phyloP scores from a whole-genome alignment of 2,329 filamentous ascomycete species.

The Trichoderma koningii region DNA sequence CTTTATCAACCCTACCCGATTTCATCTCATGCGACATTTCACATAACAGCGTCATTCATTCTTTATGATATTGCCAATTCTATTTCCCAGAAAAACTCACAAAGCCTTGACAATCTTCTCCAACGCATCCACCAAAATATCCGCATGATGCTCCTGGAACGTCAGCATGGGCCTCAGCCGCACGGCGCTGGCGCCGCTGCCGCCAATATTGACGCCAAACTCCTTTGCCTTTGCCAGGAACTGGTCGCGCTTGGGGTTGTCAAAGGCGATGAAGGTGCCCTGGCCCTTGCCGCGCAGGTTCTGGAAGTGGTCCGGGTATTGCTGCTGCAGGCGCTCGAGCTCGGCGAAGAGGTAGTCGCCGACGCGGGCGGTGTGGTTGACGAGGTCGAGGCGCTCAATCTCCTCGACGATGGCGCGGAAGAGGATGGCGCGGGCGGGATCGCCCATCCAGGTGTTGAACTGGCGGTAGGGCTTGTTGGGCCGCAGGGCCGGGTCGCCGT shows the following conservation, averaged over 20 bases:
- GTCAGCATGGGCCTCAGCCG: slow-evolving; percentile 86
- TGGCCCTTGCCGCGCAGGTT: slow-evolving; percentile 86
- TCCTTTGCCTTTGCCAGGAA: slow-evolving; percentile 78
- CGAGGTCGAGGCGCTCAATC: slow-evolving; percentile 74
- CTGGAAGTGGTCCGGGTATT: slow-evolving; percentile 75
- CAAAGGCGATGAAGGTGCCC: slow-evolving; percentile 92
- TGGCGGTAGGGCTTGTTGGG: slow-evolving; percentile 94
- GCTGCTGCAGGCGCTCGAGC: slow-evolving; percentile 65
- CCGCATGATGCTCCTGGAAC: slow-evolving; percentile 88
- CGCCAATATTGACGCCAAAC: slow-evolving; percentile 84
- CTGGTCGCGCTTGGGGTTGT: slow-evolving; percentile 76
- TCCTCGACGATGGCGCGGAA: slow-evolving; percentile 86
- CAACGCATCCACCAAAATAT: slow-evolving; percentile 76
- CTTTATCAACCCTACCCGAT: too few species aligned
- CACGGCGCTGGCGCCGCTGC: slow-evolving; percentile 73
- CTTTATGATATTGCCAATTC: neutral
- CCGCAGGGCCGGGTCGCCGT: slow-evolving; percentile 73
- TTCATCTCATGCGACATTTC: too few species aligned
- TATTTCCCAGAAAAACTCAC: slow-evolving; percentile 25
- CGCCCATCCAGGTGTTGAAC: slow-evolving; percentile 98
- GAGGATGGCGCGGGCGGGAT: slow-evolving; percentile 79
- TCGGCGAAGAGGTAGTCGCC: slow-evolving; percentile 77
- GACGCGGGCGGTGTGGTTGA: slow-evolving; percentile 73
- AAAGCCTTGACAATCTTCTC: slow-evolving; percentile 68
- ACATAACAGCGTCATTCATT: neutral